phyloP scores from a whole-genome alignment of 768 basidiomycete species.

The Leccinum broughii region DNA sequence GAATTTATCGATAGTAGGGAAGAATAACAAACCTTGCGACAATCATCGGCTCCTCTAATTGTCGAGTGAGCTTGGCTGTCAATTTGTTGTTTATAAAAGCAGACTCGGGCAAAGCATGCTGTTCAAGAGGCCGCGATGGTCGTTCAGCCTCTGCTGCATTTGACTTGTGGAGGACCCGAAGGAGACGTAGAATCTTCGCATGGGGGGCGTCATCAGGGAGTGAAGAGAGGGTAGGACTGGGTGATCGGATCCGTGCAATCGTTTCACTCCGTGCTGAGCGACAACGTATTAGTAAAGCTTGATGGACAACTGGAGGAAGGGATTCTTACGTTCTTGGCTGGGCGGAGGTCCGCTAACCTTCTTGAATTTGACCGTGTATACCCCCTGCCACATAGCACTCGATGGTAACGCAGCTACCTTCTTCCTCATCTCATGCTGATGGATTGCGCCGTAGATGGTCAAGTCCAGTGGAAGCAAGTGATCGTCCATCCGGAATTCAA shows the following conservation, averaged over 20 bases:
- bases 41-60: conserved; percentile 98
- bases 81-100: conserved; percentile 97
- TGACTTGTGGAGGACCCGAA: conserved; percentile 83
- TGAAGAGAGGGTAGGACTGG: conserved; percentile 69
- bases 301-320: neutral
- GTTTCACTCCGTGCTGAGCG: conserved; percentile 36
- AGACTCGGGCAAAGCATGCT: conserved; percentile 68
- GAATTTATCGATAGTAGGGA: neutral
- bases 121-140: conserved; percentile 45
- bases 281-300: conserved; percentile 20
- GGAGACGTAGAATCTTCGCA: conserved; percentile 86
- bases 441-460: conserved; percentile 95
- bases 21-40: conserved; percentile 76
- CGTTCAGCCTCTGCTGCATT: conserved; percentile 74
- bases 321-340: conserved; percentile 54
- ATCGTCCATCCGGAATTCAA: conserved; percentile 94
- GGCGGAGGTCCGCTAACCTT: conserved; percentile 85
- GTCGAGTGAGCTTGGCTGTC: conserved; percentile 95
- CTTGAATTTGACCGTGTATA: conserved; percentile 91
- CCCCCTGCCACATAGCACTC: conserved; percentile 83
- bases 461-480: conserved; percentile 80
- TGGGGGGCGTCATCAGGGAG: conserved; percentile 83
- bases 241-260: conserved; percentile 56
- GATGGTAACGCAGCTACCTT: conserved; percentile 61
- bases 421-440: conserved; percentile 85